These are phyloP conservation scores for Cercospora sojina DNA, from an alignment of 2,329 filamentous ascomycete genomes.

Conservation along the genomic window DNA sequence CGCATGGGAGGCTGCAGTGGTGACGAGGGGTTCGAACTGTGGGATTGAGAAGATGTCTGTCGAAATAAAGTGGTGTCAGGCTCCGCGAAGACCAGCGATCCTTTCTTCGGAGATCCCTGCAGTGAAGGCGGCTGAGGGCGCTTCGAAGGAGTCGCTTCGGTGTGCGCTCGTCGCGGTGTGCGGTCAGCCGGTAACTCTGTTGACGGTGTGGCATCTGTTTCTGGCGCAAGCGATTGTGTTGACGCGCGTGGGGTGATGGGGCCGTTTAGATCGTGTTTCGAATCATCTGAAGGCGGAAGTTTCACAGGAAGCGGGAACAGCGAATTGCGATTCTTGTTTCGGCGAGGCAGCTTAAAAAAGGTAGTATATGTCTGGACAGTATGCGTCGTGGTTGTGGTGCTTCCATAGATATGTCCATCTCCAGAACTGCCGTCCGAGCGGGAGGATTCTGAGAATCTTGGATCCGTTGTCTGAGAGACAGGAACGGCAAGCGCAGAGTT, in stretches of 20 bases:
- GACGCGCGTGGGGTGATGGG: slow-evolving; percentile 42
- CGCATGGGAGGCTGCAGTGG: slow-evolving; percentile 59
- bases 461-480: slow-evolving; percentile 43
- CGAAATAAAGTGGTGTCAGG: slow-evolving; percentile 53
- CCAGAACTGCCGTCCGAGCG: slow-evolving; percentile 71
- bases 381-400: slow-evolving; percentile 62
- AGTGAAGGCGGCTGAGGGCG: slow-evolving; percentile 22
- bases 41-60: slow-evolving; percentile 62
- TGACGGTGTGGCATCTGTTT: slow-evolving; percentile 22
- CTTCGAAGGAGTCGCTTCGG: slow-evolving; percentile 31
- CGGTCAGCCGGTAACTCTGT: slow-evolving; percentile 21
- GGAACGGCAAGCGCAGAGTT: slow-evolving; percentile 63
- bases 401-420: slow-evolving; percentile 59
- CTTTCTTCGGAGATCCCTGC: slow-evolving; percentile 49
- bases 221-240: slow-evolving; percentile 31
- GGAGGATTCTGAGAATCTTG: slow-evolving; percentile 77
- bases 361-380: slow-evolving; percentile 61
- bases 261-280: slow-evolving; percentile 39
- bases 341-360: slow-evolving; percentile 77
- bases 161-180: slow-evolving; percentile 30
- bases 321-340: slow-evolving; percentile 71
- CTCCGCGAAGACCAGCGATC: slow-evolving; percentile 48
- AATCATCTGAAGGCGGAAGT: slow-evolving; percentile 51
- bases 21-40: slow-evolving; percentile 62
- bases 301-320: slow-evolving; percentile 89